A percentile compares a stretch with the other conserved stretches of the same genome.
Evolutionary conservation across 2,329 filamentous ascomycete genomes (phyloP).

Genomic region (Phyllosticta paracitricarpa): DNA sequence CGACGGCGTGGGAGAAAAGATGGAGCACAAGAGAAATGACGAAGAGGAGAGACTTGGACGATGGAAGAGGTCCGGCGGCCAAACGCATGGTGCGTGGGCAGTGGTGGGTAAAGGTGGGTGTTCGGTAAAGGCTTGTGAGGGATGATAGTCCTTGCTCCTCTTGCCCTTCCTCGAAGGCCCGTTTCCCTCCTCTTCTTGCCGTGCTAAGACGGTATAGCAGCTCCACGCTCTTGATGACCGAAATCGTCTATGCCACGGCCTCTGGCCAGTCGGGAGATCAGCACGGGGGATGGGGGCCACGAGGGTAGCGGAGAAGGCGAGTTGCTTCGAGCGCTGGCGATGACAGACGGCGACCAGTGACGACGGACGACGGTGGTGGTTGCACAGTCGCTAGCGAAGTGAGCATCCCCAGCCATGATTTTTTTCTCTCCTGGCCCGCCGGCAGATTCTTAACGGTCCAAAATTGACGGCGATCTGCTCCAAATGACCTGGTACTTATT

Average conservation of each 20-base stretch:
- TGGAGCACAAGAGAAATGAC: neutral
- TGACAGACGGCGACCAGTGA: neutral
- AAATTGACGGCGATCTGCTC: neutral
- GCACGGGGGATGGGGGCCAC: neutral
- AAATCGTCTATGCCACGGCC: neutral
- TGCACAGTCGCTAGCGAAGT: neutral
- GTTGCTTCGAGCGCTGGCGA: neutral
- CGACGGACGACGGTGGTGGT: neutral
- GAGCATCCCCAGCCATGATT: neutral
- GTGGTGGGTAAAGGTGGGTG: neutral
- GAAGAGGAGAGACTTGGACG: neutral
- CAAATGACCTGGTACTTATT: neutral
- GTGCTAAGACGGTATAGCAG: neutral
- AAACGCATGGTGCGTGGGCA: neutral
- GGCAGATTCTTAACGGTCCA: neutral
- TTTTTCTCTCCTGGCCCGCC: neutral
- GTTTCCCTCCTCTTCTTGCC: neutral
- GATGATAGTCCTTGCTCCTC: neutral
- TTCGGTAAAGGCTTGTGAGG: neutral
- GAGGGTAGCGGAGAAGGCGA: neutral
- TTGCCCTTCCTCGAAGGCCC: neutral
- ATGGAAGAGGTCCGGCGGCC: neutral
- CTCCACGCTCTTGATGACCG: neutral
- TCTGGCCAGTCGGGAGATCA: neutral
- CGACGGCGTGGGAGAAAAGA: neutral